Conservation (phyloP, 768 basidiomycete species). For the Termitomyces sp. region DNA sequence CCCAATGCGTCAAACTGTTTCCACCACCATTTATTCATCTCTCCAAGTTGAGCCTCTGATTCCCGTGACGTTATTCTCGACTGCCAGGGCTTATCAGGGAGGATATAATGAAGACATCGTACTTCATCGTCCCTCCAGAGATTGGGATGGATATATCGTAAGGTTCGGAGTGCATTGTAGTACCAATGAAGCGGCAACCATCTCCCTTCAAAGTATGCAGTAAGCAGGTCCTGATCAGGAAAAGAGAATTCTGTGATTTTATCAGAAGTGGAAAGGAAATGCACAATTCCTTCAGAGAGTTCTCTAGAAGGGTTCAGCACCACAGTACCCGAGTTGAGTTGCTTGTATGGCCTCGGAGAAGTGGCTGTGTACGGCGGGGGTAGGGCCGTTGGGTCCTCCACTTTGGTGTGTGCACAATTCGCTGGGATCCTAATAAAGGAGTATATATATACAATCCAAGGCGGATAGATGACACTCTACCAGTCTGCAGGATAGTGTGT, state of each 20-base stretch:
- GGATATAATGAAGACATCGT: slow-evolving; percentile 82
- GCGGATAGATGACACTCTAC: slow-evolving; percentile 33
- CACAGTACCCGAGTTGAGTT: slow-evolving; percentile 88
- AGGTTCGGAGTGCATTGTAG: slow-evolving; percentile 92
- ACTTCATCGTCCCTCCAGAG: slow-evolving; percentile 87
- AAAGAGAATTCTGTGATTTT: slow-evolving; percentile 48
- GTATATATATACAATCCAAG: neutral
- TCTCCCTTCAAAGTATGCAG: slow-evolving; percentile 69
- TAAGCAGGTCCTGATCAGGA: slow-evolving; percentile 90
- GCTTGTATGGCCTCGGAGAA: slow-evolving; percentile 71
- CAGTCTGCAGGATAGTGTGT: slow-evolving; percentile 88
- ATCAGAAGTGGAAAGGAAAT: slow-evolving; percentile 45
- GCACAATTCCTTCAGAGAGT: slow-evolving; percentile 46
- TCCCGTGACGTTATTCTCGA: slow-evolving; percentile 36
- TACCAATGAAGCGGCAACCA: slow-evolving; percentile 82
- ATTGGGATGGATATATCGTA: slow-evolving; percentile 61
- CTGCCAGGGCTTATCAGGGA: slow-evolving; percentile 85
- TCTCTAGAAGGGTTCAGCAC: slow-evolving; percentile 70
- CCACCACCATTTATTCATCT: slow-evolving; percentile 79
- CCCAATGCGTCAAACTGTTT: slow-evolving; percentile 47
- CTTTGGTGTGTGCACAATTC: slow-evolving; percentile 80
- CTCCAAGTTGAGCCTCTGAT: slow-evolving; percentile 38
- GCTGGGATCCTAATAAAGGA: slow-evolving; percentile 65
- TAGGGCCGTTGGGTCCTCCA: slow-evolving; percentile 37
- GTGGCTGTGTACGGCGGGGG: slow-evolving; percentile 27